phyloP scores from a whole-genome alignment of 306 rosid species.

The Rosa lucieae region DNA sequence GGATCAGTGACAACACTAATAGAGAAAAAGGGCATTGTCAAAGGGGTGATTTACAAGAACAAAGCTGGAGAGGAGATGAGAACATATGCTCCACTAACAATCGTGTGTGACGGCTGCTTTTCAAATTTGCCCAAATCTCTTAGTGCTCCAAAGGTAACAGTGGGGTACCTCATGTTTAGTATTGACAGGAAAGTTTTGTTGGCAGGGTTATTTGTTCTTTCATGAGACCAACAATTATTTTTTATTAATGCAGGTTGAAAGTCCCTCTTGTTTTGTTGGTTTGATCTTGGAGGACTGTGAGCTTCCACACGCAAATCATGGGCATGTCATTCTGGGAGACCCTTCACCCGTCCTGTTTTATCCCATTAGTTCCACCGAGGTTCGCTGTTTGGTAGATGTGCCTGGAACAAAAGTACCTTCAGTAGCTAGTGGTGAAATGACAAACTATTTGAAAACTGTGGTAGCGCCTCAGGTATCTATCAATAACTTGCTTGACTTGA shows the following conservation, averaged over 20 bases:
- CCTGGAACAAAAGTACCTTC: constrained; percentile 62
- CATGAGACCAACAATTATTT: background rate
- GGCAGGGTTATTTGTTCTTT: background rate
- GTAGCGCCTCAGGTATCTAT: constrained; percentile 64
- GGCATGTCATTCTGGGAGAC: constrained; percentile 61
- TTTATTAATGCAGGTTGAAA: constrained; percentile 25
- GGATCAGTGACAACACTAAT: constrained; percentile 20
- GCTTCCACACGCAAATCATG: constrained; percentile 61
- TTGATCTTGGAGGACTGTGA: constrained; percentile 49
- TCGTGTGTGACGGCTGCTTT: constrained; percentile 61
- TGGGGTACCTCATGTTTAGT: background rate
- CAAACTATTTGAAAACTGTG: constrained; percentile 50
- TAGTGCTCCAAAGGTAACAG: constrained; percentile 47
- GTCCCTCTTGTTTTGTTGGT: constrained; percentile 63
- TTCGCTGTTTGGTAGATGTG: constrained; percentile 69
- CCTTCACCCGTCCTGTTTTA: constrained; percentile 64
- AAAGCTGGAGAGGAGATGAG: constrained; percentile 7
- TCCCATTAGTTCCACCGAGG: constrained; percentile 61
- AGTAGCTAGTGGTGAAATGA: constrained; percentile 57
- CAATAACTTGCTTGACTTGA: background rate
- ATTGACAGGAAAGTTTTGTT: background rate
- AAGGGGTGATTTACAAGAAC: constrained; percentile 26
- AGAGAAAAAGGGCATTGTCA: constrained; percentile 11
- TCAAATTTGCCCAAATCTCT: constrained; percentile 54
- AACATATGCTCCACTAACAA: constrained; percentile 44